A percentile compares a stretch with the other conserved stretches of the same genome.
Conservation (phyloP, 306 rosid species). For the Vigna nakashimae region DNA sequence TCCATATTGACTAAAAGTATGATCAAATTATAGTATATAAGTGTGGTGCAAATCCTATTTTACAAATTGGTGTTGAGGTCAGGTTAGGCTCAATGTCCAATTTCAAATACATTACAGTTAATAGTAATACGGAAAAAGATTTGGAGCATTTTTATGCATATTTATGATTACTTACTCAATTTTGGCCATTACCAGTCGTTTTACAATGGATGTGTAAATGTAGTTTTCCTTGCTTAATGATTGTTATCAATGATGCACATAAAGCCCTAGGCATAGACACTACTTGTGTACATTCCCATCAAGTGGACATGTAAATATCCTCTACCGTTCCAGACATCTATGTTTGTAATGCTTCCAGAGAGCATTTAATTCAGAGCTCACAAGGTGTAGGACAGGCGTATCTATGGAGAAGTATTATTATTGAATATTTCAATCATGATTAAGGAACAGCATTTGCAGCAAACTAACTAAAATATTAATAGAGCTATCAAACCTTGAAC, state of each 20-base stretch:
- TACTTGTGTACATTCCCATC: slow-evolving; percentile 18
- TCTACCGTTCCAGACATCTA: slow-evolving; percentile 22
- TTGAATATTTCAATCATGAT: slow-evolving; percentile 15
- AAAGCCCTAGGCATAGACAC: slow-evolving; percentile 19
- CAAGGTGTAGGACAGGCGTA: slow-evolving; percentile 27
- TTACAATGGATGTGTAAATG: slow-evolving; percentile 17
- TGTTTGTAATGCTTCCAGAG: not conserved
- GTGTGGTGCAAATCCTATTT: too few relatives aligned
- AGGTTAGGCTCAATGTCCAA: too few relatives aligned
- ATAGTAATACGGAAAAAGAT: not conserved
- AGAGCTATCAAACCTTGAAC: slow-evolving; percentile 70
- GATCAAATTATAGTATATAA: too few relatives aligned
- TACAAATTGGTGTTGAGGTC: too few relatives aligned
- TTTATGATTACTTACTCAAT: slow-evolving; percentile 1
- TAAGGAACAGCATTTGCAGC: slow-evolving; percentile 24
- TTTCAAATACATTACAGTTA: not conserved
- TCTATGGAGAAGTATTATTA: slow-evolving; percentile 31
- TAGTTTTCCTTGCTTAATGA: not conserved
- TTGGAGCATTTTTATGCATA: not conserved
- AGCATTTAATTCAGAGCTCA: slow-evolving; percentile 34
- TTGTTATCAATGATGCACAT: not conserved
- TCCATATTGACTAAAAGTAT: too few relatives aligned
- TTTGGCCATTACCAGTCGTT: too few relatives aligned
- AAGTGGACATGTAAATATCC: slow-evolving; percentile 8
- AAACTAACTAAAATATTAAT: slow-evolving; percentile 30